phyloP scores from a whole-genome alignment of 129 eudicot genomes.

The Saussurea involucrata region DNA sequence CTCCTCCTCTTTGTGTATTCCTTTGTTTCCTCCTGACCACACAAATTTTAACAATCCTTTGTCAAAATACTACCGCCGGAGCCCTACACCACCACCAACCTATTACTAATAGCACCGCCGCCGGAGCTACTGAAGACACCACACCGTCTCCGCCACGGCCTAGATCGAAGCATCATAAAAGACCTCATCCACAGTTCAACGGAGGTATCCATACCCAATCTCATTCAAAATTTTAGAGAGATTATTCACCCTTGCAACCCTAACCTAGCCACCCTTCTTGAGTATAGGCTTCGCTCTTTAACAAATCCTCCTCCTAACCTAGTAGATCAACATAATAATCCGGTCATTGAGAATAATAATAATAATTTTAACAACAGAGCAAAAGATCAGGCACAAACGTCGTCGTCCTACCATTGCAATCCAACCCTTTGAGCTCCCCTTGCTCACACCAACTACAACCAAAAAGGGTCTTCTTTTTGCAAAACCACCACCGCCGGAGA shows the following conservation, averaged over 20 bases:
- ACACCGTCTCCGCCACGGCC: constrained; percentile 41
- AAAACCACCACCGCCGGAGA: too few species aligned
- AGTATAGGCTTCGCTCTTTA: constrained; percentile 72
- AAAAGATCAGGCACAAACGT: constrained; percentile 15
- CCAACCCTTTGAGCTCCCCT: too few species aligned
- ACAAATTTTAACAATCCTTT: too few species aligned
- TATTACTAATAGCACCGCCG: too few species aligned
- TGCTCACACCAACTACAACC: too few species aligned
- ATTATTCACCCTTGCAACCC: constrained; percentile 92
- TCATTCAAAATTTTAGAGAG: constrained; percentile 84
- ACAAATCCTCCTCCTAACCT: constrained; percentile 29
- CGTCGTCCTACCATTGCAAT: too few species aligned
- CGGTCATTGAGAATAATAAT: background rate
- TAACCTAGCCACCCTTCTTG: constrained; percentile 61
- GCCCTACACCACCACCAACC: too few species aligned
- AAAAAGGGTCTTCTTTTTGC: too few species aligned
- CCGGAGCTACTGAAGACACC: constrained; percentile 27
- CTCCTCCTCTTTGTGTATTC: too few species aligned
- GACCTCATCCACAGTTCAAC: constrained; percentile 68
- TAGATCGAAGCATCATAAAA: constrained; percentile 88
- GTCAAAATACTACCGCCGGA: too few species aligned
- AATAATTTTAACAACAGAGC: constrained; percentile 11
- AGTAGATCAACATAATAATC: constrained; percentile 20
- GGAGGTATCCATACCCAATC: constrained; percentile 66
- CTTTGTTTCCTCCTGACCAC: too few species aligned